Base-by-base conservation (phyloP, 2,329 filamentous ascomycete species). In the Aspergillus glaucus region DNA sequence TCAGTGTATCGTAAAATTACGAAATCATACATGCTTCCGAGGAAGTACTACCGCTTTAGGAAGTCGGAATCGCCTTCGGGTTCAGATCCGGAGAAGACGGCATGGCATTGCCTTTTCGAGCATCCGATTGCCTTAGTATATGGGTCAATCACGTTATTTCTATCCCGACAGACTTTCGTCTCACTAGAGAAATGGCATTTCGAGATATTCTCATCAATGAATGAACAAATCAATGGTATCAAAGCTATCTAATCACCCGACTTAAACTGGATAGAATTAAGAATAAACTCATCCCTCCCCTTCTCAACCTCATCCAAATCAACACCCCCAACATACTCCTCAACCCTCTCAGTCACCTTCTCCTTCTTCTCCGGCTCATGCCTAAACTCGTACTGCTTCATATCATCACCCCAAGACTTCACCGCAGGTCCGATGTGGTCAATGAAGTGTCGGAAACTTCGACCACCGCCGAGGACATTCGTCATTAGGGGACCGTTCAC, bases 401-500 rank as follows among this genome's bases (percentile, higher is more conserved):
- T 56, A 15, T 56, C 52, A 32, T 50, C 50, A 10, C 49, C 21
- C 54, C 54, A 56, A 3, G 43, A 24, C 26, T 51, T 44, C 21
- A 52, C 26, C 17, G 55, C 53, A 22, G 53, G 53, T 2, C 53
- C 54, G 3, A 55, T 15, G 24, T 52, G 51, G 7, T 52, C 45
- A 21, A 56, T 50, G 17, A 58, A 54, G 52, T 60, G 52, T 17
- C 32, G 44, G 32, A 53, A 56, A 22, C 26, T 44, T 24, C 50
- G 47, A 32, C 49, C 54, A 14, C 52, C 53, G 2, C 50, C 52
- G 14, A 58, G 50, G 5, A 47, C 43, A 32, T 57, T 58, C 8
- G 52, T 52, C 43, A 52, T 52, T 1, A 56, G 43, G 1, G 55
- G 55, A 1, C 55, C 55, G 12, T 44, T 47, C 8, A 56, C 40